phyloP scores from a whole-genome alignment of 148 eudicot species.

The Selenicereus undatus region DNA sequence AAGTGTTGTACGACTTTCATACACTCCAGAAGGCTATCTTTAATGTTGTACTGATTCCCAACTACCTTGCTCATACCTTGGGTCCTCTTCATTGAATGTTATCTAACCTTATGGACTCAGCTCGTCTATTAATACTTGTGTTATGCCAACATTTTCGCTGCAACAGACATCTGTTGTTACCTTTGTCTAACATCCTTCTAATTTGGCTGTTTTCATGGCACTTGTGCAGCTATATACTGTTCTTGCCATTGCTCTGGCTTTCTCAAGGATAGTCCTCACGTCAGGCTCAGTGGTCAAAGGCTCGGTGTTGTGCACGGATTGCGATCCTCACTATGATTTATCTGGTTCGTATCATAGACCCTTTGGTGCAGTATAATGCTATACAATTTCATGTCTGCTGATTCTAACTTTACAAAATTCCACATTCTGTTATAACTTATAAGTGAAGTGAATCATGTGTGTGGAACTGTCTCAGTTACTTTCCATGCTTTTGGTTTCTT shows the following conservation, averaged over 20 bases:
- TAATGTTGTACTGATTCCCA: conserved; percentile 22
- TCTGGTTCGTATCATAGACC: conserved; percentile 40
- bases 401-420: not conserved
- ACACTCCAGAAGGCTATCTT: not conserved
- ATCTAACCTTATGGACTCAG: conserved; percentile 12
- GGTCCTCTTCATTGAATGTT: conserved; percentile 39
- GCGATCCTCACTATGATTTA: conserved; percentile 38
- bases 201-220: conserved; percentile 27
- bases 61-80: conserved; percentile 26
- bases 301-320: conserved; percentile 59
- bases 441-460: not conserved
- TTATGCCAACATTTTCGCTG: conserved; percentile 3
- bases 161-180: conserved; percentile 6
- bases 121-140: not conserved
- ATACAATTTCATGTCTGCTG: not conserved
- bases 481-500: not conserved
- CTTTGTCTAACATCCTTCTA: not conserved
- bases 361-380: not conserved
- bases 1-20: not conserved
- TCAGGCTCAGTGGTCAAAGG: conserved; percentile 43
- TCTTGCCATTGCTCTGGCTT: conserved; percentile 27
- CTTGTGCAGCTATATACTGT: conserved; percentile 22
- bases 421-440: not conserved
- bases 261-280: conserved; percentile 31
- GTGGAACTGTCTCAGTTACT: not conserved